Conservation (phyloP, 2,329 filamentous ascomycete genomes). For the Colletotrichum ledebouriae region DNA sequence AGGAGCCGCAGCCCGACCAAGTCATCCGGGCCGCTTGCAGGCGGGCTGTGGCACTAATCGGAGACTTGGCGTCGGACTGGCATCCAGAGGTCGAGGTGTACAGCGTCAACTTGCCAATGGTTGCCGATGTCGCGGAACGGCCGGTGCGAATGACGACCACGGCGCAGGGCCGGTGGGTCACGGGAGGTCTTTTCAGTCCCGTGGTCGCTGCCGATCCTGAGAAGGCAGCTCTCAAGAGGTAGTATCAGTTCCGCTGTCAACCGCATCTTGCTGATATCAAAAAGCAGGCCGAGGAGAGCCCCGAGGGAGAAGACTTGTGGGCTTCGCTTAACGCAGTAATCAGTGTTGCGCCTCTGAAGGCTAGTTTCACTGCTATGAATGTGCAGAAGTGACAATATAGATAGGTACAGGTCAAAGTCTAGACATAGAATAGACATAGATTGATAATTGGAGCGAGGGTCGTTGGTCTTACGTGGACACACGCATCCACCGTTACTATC, state of each 20-base stretch:
- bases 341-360: constrained; percentile 39
- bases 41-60: constrained; percentile 71
- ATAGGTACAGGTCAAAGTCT: no score
- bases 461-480: constrained; percentile 52
- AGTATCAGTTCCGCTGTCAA: constrained; percentile 40
- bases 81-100: constrained; percentile 72
- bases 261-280: constrained; percentile 42
- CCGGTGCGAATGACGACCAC: constrained; percentile 77
- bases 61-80: constrained; percentile 73
- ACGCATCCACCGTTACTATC: constrained; percentile 58
- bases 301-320: constrained; percentile 43
- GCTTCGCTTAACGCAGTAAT: constrained; percentile 42
- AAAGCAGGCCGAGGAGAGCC: constrained; percentile 35
- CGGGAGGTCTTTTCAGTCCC: constrained; percentile 53
- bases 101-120: constrained; percentile 76
- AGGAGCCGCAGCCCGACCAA: constrained; percentile 74
- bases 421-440: constrained; percentile 18
- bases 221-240: constrained; percentile 26
- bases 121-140: constrained; percentile 69
- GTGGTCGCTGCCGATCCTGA: constrained; percentile 33
- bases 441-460: not conserved
- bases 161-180: constrained; percentile 76
- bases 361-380: constrained; percentile 40
- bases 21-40: constrained; percentile 72
- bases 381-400: constrained; percentile 9